Evolutionary conservation across 148 eudicot species (phyloP), one percentile per base, ranked within the genome.

Genomic region (Polygonum aviculare): DNA sequence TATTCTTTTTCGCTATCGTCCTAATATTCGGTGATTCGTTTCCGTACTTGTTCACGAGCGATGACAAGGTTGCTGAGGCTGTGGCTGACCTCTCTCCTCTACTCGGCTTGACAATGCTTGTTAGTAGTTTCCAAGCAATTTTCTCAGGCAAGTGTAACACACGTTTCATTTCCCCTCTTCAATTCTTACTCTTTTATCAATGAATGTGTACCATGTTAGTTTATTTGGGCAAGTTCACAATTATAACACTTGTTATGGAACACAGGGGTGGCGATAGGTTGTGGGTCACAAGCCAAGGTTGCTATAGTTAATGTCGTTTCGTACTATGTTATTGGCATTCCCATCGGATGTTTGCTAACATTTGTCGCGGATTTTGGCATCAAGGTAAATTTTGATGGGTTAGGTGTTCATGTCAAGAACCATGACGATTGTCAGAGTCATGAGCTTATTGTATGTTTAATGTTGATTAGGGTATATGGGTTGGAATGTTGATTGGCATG

Each of bases 41-140:
- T 62, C 79, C 97, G 44, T 92, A 92, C 83, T 65, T 88, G 80
- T 92, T 92, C 80, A 87, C 97, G 4, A 80, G 84, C 14, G 85
- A 84, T 74, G 77, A 67, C 1, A 84, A 82, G 62, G 91, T 92
- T 65, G 93, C 85, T 11, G 80, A 81, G 54, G 88, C 91, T 62
- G 93, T 88, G 3, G 84, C 86, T 67, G 78, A 78, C 80, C 86
- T 91, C 38, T 88, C 96, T 11, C 82, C 85, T 75, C 82, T 87
- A 0, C 80, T 91, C 48, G 93, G 90, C 2, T 78, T 81, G 74
- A 86, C 93, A 7, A 82, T 91, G 77, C 88, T 91, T 39, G 78
- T 89, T 33, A 87, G 85, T 72, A 87, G 87, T 51, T 78, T 89
- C 63, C 90, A 88, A 80, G 90, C 92, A 16, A 88, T 89, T 65